Evolutionary conservation across 2,329 filamentous ascomycete genomes (phyloP).

Genomic region (Sphaerulina vaccinii): DNA sequence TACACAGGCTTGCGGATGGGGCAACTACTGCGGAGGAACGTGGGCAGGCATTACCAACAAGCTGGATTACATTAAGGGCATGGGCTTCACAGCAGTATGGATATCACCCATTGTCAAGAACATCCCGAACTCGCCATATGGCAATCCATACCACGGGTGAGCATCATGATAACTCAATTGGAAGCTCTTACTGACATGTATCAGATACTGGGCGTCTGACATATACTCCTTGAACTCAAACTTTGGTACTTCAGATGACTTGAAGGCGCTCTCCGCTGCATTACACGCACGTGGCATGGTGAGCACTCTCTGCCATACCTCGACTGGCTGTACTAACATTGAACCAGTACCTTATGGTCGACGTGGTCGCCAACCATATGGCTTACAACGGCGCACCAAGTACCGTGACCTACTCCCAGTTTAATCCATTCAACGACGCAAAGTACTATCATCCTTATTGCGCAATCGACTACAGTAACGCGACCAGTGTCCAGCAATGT

Average conservation of each 20-base stretch:
- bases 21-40: conserved; percentile 49
- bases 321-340: background rate
- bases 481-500: conserved; percentile 43
- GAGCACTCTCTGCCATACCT: background rate
- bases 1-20: conserved; percentile 45
- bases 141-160: conserved; percentile 45
- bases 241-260: conserved; percentile 47
- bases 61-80: conserved; percentile 51
- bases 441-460: conserved; percentile 55
- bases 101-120: conserved; percentile 45
- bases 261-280: conserved; percentile 45
- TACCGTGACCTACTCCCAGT: conserved; percentile 34
- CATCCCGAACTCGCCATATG: conserved; percentile 39
- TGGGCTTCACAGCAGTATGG: conserved; percentile 48
- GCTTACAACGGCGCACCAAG: conserved; percentile 35
- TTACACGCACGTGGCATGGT: conserved; percentile 48
- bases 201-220: conserved; percentile 23
- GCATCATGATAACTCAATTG: background rate
- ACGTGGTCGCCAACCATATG: conserved; percentile 49
- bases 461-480: conserved; percentile 54
- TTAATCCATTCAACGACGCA: conserved; percentile 42
- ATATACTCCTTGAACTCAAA: conserved; percentile 42
- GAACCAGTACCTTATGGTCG: conserved; percentile 46
- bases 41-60: conserved; percentile 47
- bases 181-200: background rate